Base-by-base conservation (phyloP, 495 filamentous ascomycete genomes). In the Astrocystis sublimbata region DNA sequence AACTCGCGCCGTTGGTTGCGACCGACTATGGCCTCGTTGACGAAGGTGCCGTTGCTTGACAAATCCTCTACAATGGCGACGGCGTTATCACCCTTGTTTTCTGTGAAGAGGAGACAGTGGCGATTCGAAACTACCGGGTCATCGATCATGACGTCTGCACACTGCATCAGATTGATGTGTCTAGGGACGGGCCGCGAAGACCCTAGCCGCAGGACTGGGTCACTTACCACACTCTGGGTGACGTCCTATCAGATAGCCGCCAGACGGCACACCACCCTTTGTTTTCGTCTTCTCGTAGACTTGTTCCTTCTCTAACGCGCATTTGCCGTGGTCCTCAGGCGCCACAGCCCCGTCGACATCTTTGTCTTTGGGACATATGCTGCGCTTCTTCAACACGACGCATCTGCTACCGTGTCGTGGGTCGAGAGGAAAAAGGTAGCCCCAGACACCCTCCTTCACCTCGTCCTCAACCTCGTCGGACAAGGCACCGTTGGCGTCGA, bases 1-100 rank as follows among this genome's bases (percentile, higher is more conserved):
- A 99, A 83, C 69, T 96, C 90, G 36, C 96, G 86, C 49, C 92
- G 83, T 66, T 96, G 90, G 72, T 98, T 99, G 47, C 94, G 88
- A 13, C 93, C 93, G 35, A 99, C 85, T 33, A 96, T 81, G 4
- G 89, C 89, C 65, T 96, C 91, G 68, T 97, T 97, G 54, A 99
- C 88, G 72, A 92, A 97, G 2, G 96, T 99, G 8, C 94, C 94
- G 73, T 99, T 99, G 70, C 87, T 93, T 19, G 96, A 98, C 15
- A 97, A 80, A 73, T 99, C 94, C 70, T 97, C 93, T 12, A 99
- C 67, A 5, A 97, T 81, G 4, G 92, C 96, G 28, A 96, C 78
- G 0, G 85, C 77, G 60, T 89, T 87, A n/a, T 89, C 89, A 35
- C 86, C 87, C 66, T 87, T 89, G 65, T 91, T 90, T 77, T 98